Conservation (phyloP, 352 stramenopile genomes). For the Globisporangium perplexum region DNA sequence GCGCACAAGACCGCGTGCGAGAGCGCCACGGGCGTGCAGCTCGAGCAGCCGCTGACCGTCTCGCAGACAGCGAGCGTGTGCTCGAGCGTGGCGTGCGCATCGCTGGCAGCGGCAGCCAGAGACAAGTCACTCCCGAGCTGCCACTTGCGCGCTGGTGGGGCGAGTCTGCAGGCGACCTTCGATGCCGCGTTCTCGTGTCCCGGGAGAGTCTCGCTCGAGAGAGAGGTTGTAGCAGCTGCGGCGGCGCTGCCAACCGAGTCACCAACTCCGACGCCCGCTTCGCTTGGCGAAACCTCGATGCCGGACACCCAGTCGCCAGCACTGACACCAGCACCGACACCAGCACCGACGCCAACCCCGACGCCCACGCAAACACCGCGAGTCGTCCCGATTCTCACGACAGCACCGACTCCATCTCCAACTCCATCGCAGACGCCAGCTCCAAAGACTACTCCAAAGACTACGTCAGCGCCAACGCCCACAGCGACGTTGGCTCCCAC, state of each 20-base stretch:
- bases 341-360: background rate
- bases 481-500: background rate
- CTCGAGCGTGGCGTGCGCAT: background rate
- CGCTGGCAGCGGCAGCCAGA: background rate
- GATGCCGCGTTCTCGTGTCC: background rate
- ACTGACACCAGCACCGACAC: background rate
- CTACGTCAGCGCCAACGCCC: background rate
- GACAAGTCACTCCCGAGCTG: background rate
- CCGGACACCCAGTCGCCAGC: background rate
- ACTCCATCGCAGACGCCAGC: background rate
- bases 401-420: background rate
- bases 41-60: background rate
- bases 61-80: background rate
- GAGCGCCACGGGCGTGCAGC: constrained; percentile 1
- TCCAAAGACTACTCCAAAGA: background rate
- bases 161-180: background rate
- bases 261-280: background rate
- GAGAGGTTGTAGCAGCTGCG: background rate
- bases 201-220: background rate
- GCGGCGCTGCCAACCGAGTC: background rate
- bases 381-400: background rate
- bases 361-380: background rate
- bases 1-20: background rate
- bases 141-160: background rate
- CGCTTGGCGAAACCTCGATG: background rate